Evolutionary conservation across 352 stramenopile species (phyloP).

Genomic region (Phytopythium kandeliae): DNA sequence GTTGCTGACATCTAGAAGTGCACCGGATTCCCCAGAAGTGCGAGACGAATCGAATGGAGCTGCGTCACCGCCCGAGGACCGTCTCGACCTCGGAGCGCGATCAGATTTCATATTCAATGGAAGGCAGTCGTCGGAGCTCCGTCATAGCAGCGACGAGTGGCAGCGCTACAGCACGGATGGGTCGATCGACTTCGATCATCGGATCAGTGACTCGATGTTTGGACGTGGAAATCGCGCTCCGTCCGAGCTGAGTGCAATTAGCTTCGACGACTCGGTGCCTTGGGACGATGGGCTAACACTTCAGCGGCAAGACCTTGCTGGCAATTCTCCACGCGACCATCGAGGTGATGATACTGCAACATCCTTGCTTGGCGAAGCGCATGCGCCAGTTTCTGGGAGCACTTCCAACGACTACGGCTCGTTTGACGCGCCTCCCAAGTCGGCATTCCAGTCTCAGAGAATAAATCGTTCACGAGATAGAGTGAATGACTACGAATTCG

Average conservation of each 20-base stretch:
- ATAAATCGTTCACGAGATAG: not conserved
- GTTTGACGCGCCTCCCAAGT: conserved; percentile 1
- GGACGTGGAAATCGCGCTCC: conserved; percentile 5
- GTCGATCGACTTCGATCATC: conserved; percentile 9
- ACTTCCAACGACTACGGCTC: conserved; percentile 1
- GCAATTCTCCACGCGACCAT: not conserved
- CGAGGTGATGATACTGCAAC: not conserved
- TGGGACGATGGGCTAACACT: conserved; percentile 57
- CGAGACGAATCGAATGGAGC: not conserved
- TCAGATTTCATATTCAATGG: conserved; percentile 41
- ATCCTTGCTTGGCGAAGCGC: not conserved
- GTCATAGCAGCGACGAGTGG: conserved; percentile 14
- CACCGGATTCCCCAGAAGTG: not conserved
- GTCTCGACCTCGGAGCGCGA: conserved; percentile 31
- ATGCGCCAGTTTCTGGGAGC: not conserved
- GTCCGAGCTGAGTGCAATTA: conserved; percentile 70
- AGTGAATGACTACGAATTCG: not conserved
- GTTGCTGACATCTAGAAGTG: no score
- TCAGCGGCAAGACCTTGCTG: conserved; percentile 19
- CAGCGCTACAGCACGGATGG: conserved; percentile 5
- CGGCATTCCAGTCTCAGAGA: not conserved
- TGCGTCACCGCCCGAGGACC: conserved; percentile 12
- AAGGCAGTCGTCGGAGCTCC: not conserved
- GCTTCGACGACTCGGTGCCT: conserved; percentile 73
- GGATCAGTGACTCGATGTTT: conserved; percentile 10